phyloP scores from a whole-genome alignment of 2,329 filamentous ascomycete species.

The Colletotrichum sp. region DNA sequence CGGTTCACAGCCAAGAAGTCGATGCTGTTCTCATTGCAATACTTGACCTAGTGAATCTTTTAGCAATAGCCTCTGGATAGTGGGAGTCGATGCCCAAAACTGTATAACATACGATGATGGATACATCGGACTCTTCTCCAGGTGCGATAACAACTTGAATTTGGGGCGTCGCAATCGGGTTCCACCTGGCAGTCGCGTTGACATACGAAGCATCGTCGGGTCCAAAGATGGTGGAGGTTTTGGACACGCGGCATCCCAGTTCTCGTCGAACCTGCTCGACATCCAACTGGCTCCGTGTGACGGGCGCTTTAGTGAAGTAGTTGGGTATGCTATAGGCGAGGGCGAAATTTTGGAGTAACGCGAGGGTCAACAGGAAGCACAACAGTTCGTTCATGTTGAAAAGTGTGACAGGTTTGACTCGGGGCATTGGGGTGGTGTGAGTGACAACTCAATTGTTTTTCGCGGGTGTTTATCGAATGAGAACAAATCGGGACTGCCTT shows the following conservation, averaged over 20 bases:
- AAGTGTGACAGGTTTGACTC: background rate
- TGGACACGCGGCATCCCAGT: background rate
- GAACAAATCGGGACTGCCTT: background rate
- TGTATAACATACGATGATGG: background rate
- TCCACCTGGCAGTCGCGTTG: background rate
- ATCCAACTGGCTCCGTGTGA: background rate
- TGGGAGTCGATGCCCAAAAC: background rate
- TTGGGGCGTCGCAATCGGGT: background rate
- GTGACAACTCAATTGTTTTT: background rate
- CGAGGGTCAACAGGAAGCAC: background rate
- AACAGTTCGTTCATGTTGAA: background rate
- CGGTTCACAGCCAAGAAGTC: slow-evolving; percentile 24
- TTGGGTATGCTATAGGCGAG: background rate
- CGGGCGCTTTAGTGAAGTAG: background rate
- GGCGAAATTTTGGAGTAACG: background rate
- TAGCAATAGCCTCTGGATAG: background rate
- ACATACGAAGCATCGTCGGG: background rate
- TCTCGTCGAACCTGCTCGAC: background rate
- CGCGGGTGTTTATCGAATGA: background rate
- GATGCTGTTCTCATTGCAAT: slow-evolving; percentile 25
- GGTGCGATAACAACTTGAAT: background rate
- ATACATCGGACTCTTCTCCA: background rate
- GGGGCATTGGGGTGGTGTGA: background rate
- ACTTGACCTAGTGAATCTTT: slow-evolving; percentile 14
- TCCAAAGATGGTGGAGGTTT: background rate